Evolutionary conservation across 1,139 yeast species (phyloP).

Genomic region (Protomyces inundatus): DNA sequence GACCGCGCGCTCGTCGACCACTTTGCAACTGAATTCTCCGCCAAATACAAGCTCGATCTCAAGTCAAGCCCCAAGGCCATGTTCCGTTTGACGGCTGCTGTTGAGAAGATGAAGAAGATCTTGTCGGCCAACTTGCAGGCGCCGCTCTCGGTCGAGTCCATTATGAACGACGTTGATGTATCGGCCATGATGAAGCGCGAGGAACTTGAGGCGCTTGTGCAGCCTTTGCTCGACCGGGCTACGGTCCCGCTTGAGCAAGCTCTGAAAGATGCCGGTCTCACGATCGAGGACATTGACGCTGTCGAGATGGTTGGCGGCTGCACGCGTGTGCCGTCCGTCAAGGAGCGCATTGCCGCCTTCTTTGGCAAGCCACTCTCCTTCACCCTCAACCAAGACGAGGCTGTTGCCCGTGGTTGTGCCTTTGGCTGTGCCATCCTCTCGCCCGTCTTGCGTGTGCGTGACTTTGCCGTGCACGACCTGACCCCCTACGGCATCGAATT

Average conservation of each 20-base stretch:
- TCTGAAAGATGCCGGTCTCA: constrained; percentile 69
- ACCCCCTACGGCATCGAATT: constrained; percentile 90
- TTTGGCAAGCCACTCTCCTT: constrained; percentile 85
- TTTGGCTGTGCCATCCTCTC: constrained; percentile 99
- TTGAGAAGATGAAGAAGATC: constrained; percentile 92
- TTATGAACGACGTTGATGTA: constrained; percentile 95
- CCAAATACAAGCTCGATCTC: constrained; percentile 89
- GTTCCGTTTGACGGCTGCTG: constrained; percentile 83
- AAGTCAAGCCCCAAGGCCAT: constrained; percentile 88
- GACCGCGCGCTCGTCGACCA: constrained; percentile 91
- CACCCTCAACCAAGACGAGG: constrained; percentile 98
- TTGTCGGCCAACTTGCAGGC: constrained; percentile 93
- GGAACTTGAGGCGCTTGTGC: constrained; percentile 81
- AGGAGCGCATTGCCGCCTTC: constrained; percentile 69
- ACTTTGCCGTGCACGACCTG: constrained; percentile 94
- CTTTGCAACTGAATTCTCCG: constrained; percentile 85
- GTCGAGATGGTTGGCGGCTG: constrained; percentile 97
- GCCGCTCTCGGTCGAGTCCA: constrained; percentile 91
- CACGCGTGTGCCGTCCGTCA: constrained; percentile 92
- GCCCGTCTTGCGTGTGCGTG: constrained; percentile 97
- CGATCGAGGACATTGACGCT: constrained; percentile 71
- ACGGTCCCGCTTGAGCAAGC: constrained; percentile 76
- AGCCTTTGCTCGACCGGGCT: constrained; percentile 73
- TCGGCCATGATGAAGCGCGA: constrained; percentile 85
- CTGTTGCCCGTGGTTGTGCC: constrained; percentile 98